These are phyloP conservation scores for Heracleum sosnowskyi DNA, from an alignment of 129 eudicot species.

Conservation along the genomic window DNA sequence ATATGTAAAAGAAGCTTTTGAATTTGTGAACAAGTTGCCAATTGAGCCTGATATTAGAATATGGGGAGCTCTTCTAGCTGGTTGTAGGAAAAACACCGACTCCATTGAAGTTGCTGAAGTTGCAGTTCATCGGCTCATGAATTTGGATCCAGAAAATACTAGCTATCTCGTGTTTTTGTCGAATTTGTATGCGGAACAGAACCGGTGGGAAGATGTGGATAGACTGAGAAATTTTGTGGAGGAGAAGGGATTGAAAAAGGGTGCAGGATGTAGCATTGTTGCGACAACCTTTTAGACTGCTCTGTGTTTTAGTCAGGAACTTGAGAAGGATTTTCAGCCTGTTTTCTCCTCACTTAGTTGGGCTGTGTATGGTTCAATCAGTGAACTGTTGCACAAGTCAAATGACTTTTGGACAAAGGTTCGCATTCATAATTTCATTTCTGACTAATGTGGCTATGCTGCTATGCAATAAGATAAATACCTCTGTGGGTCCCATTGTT, in stretches of 20 bases:
- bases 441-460: neutral
- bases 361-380: neutral
- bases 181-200: constrained; percentile 41
- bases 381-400: neutral
- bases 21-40: constrained; percentile 43
- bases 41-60: constrained; percentile 44
- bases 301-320: neutral
- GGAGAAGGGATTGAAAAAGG: constrained; percentile 25
- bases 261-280: constrained; percentile 34
- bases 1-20: constrained; percentile 35
- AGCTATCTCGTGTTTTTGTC: constrained; percentile 35
- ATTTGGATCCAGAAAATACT: constrained; percentile 33
- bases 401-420: neutral
- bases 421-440: neutral
- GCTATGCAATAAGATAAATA: neutral
- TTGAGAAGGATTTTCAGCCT: neutral
- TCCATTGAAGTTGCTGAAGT: constrained; percentile 25
- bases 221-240: constrained; percentile 26
- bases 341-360: neutral
- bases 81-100: constrained; percentile 28
- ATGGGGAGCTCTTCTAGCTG: constrained; percentile 59
- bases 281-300: constrained; percentile 12
- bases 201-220: constrained; percentile 43
- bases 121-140: constrained; percentile 28
- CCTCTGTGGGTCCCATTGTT: neutral